A percentile compares a stretch with the other conserved stretches of the same genome.
These are phyloP conservation scores for Aquilaria yunnanensis DNA, from an alignment of 345 rosid species.

Conservation along the genomic window DNA sequence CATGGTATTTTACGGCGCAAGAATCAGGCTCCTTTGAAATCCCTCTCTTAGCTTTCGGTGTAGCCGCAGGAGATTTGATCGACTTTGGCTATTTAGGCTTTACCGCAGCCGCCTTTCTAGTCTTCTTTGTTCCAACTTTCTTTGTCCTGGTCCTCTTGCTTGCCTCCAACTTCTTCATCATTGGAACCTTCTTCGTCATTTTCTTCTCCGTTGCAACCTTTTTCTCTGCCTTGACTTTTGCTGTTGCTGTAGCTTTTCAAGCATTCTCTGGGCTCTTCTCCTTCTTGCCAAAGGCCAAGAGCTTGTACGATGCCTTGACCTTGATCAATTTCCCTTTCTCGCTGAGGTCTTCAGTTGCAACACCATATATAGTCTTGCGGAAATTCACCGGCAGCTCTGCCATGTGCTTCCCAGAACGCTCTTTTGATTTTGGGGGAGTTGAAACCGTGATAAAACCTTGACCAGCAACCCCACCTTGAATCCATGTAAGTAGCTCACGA, in stretches of 20 bases:
- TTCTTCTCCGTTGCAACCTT: constrained; percentile 19
- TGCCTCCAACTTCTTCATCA: constrained; percentile 21
- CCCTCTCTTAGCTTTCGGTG: constrained; percentile 32
- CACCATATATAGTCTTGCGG: constrained; percentile 42
- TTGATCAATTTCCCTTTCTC: constrained; percentile 61
- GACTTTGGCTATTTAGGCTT: constrained; percentile 41
- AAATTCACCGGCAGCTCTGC: constrained; percentile 57
- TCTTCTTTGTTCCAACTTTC: constrained; percentile 29
- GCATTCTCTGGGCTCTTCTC: constrained; percentile 2
- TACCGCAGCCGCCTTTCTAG: constrained; percentile 26
- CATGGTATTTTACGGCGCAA: too few species aligned
- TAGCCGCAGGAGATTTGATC: constrained; percentile 35
- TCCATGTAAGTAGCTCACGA: too few species aligned
- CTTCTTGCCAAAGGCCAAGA: constrained; percentile 27
- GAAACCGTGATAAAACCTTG: too few species aligned
- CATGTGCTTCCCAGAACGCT: constrained; percentile 44
- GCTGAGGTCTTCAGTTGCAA: constrained; percentile 64
- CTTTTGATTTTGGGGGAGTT: too few species aligned
- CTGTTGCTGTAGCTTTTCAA: background rate
- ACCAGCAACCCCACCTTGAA: too few species aligned
- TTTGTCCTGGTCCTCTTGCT: constrained; percentile 24
- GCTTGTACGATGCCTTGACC: constrained; percentile 83
- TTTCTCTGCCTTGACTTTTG: constrained; percentile 6
- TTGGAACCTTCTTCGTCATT: constrained; percentile 24
- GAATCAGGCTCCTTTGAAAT: too few species aligned